Base-by-base conservation (phyloP, 352 stramenopile species). In the Globisporangium paddicum region DNA sequence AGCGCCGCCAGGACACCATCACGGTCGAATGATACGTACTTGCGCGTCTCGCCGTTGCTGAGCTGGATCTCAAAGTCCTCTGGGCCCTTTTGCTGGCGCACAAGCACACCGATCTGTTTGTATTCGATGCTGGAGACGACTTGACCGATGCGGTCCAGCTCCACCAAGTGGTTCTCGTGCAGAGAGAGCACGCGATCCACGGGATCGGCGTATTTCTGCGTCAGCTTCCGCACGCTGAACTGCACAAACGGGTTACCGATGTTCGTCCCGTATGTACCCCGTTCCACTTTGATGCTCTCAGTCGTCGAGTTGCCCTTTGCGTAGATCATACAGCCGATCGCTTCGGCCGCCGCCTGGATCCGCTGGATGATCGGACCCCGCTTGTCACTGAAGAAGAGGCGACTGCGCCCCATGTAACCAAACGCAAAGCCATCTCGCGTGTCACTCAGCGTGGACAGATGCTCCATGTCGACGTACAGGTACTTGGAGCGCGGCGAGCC, bases 51-150 rank as follows among this genome's bases (percentile, higher is more conserved):
- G 14, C 79, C 82, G 44, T 89, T 86, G 42, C 74, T 58, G 38
- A 87, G 86, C 64, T 95, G 82, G 44, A 95, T 71, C 19, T 91
- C 77, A 54, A 95, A 95, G 13, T 87, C 73, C 3, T 73, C 72
- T 6, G 61, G 46, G 21, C 54, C 78, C 5, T 51, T 71, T 5
- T 70, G 60, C 13, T 80, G 68, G 1, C 83, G 82, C 38, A 92
- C 75, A 1, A 95, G 71, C 26, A 79, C 74, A 50, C 89, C 90
- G 40, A 95, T 82, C 40, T 88, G 69, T 13, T 64, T 60, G 62
- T 93, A 90, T 21, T 77, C 69, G 34, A 81, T 72, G 35, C 75
- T 87, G 1, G 78, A 77, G 10, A 95, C 63, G 5, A 91, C 75
- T 21, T 69, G 67, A 3, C 67, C 71, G 2, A 77, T 61, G 9